Base-by-base conservation (phyloP, 2,329 filamentous ascomycete genomes). In the Epichloe scottii region DNA sequence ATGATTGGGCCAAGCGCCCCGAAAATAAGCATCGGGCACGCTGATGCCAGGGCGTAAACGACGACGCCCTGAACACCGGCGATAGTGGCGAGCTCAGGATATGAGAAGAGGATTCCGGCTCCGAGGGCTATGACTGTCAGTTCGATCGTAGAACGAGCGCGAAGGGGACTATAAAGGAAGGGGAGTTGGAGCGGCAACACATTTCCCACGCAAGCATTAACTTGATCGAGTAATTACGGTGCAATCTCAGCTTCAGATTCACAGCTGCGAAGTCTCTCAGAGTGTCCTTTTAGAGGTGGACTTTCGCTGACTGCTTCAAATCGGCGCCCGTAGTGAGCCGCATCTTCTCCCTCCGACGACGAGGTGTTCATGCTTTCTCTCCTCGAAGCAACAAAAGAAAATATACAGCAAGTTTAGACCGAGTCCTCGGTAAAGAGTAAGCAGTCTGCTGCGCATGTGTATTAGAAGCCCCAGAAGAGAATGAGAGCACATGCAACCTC, bases 171-270 rank as follows among this genome's bases (percentile, higher is more conserved):
- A 55, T 44, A 56, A 48, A 52, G 54, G 54, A 60, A 58, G 59
- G 62, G 65, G 61, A 59, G 63, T 66, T 68, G 72, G 81, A 88
- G 86, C 86, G 87, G 87, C 87, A 90, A 85, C 87, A 91, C 87
- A 78, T 90, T 91, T 86, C 87, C 84, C 87, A 91, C 87, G 87
- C 87, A 93, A 93, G 87, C 85, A 89, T 91, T 93, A 91, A 87
- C 87, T 93, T 93, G 87, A 87, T 93, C 87, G 87, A 91, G 87
- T 91, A 83, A 82, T 85, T 75, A 90, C 87, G 87, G 87, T 93
- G 81, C 85, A 83, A 84, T 91, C 87, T 93, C 87, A 91, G 87
- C 87, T 80, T 89, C 79, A 73, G 79, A 63, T 70, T 65, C 61
- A 57, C 72, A 60, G 57, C 50, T 51, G 45, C 19, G 17, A 49